phyloP scores from a whole-genome alignment of 176 grass and related monocot species.

The Phragmites australis region DNA sequence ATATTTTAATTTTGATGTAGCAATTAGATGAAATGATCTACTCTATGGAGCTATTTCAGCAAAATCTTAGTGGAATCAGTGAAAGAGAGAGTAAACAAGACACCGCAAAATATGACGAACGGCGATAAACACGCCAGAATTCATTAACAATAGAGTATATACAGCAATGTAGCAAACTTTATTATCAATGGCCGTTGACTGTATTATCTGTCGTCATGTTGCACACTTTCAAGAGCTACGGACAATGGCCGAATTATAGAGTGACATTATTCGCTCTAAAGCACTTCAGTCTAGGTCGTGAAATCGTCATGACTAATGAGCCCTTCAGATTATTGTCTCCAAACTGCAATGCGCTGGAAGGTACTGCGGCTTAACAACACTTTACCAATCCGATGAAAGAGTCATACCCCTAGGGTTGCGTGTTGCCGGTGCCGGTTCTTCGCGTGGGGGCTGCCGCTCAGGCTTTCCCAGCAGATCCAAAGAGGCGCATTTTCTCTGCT shows the following conservation, averaged over 20 bases:
- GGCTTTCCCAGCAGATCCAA: constrained; percentile 86
- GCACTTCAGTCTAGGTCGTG: too few relatives aligned
- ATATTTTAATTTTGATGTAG: too few relatives aligned
- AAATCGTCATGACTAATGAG: too few relatives aligned
- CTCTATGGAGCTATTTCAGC: too few relatives aligned
- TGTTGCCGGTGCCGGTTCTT: background rate
- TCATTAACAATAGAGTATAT: background rate
- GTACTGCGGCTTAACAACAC: background rate
- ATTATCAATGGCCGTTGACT: too few relatives aligned
- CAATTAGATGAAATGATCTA: too few relatives aligned
- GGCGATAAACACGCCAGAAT: background rate
- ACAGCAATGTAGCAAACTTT: background rate
- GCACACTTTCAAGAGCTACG: too few relatives aligned
- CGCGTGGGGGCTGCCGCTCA: constrained; percentile 27
- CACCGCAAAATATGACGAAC: background rate
- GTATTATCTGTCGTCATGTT: too few relatives aligned
- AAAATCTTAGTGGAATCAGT: too few relatives aligned
- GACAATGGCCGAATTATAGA: too few relatives aligned
- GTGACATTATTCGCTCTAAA: background rate
- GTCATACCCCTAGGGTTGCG: background rate
- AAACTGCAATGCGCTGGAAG: background rate
- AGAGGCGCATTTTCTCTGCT: constrained; percentile 77
- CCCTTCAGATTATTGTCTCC: too few relatives aligned
- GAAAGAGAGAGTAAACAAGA: too few relatives aligned
- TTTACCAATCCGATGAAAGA: background rate